Percentiles rank a stretch among this genome's conserved stretches.
phyloP scores from a whole-genome alignment of 2,329 filamentous ascomycete genomes.

The Periconia macrospinosa region DNA sequence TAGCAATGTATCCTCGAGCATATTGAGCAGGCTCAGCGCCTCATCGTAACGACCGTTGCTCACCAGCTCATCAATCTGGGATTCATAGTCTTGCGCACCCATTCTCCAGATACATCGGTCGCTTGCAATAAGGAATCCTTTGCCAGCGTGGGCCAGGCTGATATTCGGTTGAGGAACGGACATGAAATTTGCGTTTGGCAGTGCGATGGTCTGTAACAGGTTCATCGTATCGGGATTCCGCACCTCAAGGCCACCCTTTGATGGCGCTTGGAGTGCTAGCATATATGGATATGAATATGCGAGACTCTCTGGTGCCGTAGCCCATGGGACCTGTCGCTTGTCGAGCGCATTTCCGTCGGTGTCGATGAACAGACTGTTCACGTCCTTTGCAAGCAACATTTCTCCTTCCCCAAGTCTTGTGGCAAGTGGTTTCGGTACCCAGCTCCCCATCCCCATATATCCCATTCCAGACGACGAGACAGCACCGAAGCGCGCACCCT shows the following conservation, averaged over 20 bases:
- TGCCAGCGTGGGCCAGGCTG: slow-evolving; percentile 92
- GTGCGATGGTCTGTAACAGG: slow-evolving; percentile 79
- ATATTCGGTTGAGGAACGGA: slow-evolving; percentile 92
- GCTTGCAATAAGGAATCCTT: slow-evolving; percentile 91
- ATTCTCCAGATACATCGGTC: slow-evolving; percentile 95
- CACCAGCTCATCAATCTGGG: slow-evolving; percentile 82
- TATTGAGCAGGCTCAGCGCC: slow-evolving; percentile 82
- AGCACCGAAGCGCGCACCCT: slow-evolving; percentile 76
- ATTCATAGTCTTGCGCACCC: slow-evolving; percentile 88
- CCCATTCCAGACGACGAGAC: slow-evolving; percentile 88
- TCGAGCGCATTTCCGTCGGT: slow-evolving; percentile 79
- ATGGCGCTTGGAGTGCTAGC: slow-evolving; percentile 77
- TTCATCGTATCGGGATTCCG: slow-evolving; percentile 90
- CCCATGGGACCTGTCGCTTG: slow-evolving; percentile 90
- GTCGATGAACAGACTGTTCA: slow-evolving; percentile 91
- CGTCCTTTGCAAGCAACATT: slow-evolving; percentile 93
- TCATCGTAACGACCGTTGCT: slow-evolving; percentile 78
- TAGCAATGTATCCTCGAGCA: slow-evolving; percentile 91
- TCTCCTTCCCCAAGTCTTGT: slow-evolving; percentile 80
- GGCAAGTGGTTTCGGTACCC: slow-evolving; percentile 87
- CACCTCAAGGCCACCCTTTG: slow-evolving; percentile 85
- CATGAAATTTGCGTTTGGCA: slow-evolving; percentile 80
- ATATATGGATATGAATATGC: slow-evolving; percentile 98
- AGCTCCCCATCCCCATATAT: slow-evolving; percentile 92
- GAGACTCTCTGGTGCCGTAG: slow-evolving; percentile 81